Conservation (phyloP, 2,329 filamentous ascomycete genomes). For the Neonectria ditissima region DNA sequence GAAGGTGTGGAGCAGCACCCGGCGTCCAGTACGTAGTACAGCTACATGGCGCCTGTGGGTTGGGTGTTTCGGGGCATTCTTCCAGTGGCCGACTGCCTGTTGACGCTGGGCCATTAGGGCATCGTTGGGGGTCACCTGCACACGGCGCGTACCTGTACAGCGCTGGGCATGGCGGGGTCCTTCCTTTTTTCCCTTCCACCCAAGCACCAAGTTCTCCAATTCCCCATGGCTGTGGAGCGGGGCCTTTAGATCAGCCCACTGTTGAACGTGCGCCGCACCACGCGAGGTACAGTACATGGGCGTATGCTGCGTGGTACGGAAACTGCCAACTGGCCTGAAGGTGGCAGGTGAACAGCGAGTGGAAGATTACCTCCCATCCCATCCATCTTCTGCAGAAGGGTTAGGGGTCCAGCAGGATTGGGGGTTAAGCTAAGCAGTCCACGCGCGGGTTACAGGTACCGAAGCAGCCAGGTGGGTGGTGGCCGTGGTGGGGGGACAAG, state of each 20-base stretch:
- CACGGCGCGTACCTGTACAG: background rate
- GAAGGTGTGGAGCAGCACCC: constrained; percentile 40
- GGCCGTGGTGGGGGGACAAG: background rate
- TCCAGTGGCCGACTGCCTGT: constrained; percentile 20
- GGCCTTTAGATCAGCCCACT: constrained; percentile 21
- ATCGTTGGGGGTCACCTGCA: background rate
- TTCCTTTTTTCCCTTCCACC: background rate
- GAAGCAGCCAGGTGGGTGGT: constrained; percentile 17
- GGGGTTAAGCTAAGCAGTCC: constrained; percentile 17
- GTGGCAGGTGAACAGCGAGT: background rate
- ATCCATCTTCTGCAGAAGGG: constrained; percentile 4
- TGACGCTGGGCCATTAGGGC: background rate
- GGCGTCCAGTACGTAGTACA: background rate
- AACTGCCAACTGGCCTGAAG: constrained; percentile 2
- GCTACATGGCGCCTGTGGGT: constrained; percentile 6
- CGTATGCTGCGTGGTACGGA: background rate
- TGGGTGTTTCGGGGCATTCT: constrained; percentile 9
- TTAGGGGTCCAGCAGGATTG: background rate
- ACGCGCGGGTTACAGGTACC: constrained; percentile 1
- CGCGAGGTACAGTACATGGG: constrained; percentile 11
- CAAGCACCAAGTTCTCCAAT: constrained; percentile 13
- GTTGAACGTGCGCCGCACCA: constrained; percentile 11
- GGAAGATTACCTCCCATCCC: background rate
- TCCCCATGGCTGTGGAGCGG: constrained; percentile 20
- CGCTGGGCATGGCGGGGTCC: constrained; percentile 16